Conservation (phyloP, 2,329 filamentous ascomycete species). For the Penicillium sp. region DNA sequence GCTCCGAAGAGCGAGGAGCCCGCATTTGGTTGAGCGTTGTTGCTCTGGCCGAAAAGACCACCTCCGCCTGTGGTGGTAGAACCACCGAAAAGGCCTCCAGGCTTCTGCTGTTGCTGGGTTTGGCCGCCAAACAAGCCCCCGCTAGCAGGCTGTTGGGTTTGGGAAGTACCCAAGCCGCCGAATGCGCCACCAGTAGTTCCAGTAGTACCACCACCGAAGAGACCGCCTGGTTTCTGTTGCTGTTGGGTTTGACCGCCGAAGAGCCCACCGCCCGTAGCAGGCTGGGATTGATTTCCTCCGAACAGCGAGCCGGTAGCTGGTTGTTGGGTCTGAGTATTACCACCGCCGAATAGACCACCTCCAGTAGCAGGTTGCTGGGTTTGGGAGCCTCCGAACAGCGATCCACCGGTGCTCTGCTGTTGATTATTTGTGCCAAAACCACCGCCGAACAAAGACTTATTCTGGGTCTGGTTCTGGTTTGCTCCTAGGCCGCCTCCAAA, state of each 20-base stretch:
- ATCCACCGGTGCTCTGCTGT: constrained; percentile 43
- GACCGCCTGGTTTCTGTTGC: constrained; percentile 26
- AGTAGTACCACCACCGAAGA: constrained; percentile 30
- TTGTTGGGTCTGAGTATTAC: constrained; percentile 33
- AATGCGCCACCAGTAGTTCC: constrained; percentile 33
- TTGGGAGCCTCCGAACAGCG: constrained; percentile 50
- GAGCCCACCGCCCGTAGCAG: constrained; percentile 46
- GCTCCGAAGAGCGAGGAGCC: constrained; percentile 64
- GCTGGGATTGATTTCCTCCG: constrained; percentile 38
- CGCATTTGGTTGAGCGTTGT: constrained; percentile 28
- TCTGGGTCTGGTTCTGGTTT: constrained; percentile 42
- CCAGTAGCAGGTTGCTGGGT: constrained; percentile 40
- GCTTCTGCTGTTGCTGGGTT: constrained; percentile 59
- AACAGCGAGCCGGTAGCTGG: constrained; percentile 39
- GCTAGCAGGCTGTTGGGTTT: constrained; percentile 45
- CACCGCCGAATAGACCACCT: constrained; percentile 49
- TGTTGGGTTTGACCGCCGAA: constrained; percentile 48
- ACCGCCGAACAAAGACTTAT: constrained; percentile 39
- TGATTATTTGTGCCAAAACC: constrained; percentile 48
- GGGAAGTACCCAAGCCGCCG: constrained; percentile 48
- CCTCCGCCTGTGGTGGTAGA: constrained; percentile 46
- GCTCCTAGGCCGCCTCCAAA: constrained; percentile 33
- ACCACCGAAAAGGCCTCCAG: constrained; percentile 57
- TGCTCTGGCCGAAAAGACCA: constrained; percentile 51
- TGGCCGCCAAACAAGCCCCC: constrained; percentile 51